phyloP scores from a whole-genome alignment of 2,329 filamentous ascomycete species.

The Nemania sp. region DNA sequence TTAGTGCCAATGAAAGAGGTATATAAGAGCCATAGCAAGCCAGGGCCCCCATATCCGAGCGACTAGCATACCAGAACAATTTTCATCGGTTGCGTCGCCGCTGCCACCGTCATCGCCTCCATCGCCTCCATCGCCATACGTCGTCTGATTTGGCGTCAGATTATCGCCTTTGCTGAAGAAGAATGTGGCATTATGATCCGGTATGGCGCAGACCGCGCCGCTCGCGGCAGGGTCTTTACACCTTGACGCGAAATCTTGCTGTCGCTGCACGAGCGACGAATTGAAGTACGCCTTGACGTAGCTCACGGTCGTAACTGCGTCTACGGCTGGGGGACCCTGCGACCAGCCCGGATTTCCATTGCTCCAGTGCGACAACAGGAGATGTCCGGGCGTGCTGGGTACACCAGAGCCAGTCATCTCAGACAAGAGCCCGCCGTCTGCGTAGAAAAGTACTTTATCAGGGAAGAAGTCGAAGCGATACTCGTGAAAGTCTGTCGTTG shows the following conservation, averaged over 20 bases:
- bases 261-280: conserved; percentile 53
- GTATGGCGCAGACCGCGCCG: conserved; percentile 54
- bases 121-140: conserved; percentile 31
- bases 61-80: conserved; percentile 4
- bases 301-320: conserved; percentile 65
- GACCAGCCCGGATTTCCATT: conserved; percentile 75
- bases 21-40: conserved; percentile 16
- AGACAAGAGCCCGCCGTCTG: conserved; percentile 61
- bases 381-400: conserved; percentile 63
- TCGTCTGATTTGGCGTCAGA: conserved; percentile 53
- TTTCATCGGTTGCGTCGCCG: conserved; percentile 2
- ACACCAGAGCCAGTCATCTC: conserved; percentile 60
- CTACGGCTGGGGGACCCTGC: conserved; percentile 65
- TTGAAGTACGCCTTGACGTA: conserved; percentile 84
- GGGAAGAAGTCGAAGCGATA: conserved; percentile 77
- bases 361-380: conserved; percentile 77
- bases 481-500: conserved; percentile 69
- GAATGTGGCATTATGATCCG: conserved; percentile 48
- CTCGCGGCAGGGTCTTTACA: conserved; percentile 46
- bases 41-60: conserved; percentile 14
- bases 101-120: background rate
- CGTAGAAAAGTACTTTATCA: conserved; percentile 67
- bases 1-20: background rate
- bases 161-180: conserved; percentile 55
- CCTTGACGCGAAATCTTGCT: conserved; percentile 44